Evolutionary conservation across 1,284 basidiomycete species (phyloP), one percentile per base, ranked within the genome.

Genomic region (Apiotrichum porosum): DNA sequence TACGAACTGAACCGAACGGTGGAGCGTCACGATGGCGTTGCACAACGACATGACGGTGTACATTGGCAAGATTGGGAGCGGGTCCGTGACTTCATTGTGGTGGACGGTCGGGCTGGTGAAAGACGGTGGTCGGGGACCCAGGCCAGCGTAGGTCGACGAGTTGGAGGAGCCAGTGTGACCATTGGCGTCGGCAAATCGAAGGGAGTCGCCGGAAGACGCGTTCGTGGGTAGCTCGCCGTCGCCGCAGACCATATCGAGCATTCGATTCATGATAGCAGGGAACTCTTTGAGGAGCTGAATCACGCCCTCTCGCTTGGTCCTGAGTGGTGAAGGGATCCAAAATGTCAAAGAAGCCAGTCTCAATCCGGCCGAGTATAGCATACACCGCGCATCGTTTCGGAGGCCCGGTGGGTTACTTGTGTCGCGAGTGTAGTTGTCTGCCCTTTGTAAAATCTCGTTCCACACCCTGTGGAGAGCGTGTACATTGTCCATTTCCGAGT

Each of bases 321-420:
- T 15, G 22, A 55, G 47, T 17, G 53, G 53, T 19, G 38, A 39
- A 6, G 53, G 53, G 39, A 55, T 48, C 49, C 49, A 51, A 2
- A 30, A 43, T 19, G 42, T 40, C 12, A 55, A 47, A 1, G 36
- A 31, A 13, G 49, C 47, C 28, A 51, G 32, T 28, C 53, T 49
- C 4, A 55, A 9, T 19, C 41, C 39, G 12, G 51, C 14, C 1
- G 44, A 42, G 21, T 51, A 55, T 28, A 46, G 39, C 19, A 51
- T 24, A 17, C 41, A 39, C 12, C 33, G 31, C 17, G 49, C 49
- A 34, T 55, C 53, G 33, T 36, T 48, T 24, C 37, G 41, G n/a
- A 51, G 6, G 3, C 38, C 17, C 2, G 34, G 46, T 48, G 46
- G 24, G 26, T 22, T 10, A 39, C 42, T n/a, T 44, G 46, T 21